Conservation (phyloP, 345 rosid species). For the Eucalyptus rudis region DNA sequence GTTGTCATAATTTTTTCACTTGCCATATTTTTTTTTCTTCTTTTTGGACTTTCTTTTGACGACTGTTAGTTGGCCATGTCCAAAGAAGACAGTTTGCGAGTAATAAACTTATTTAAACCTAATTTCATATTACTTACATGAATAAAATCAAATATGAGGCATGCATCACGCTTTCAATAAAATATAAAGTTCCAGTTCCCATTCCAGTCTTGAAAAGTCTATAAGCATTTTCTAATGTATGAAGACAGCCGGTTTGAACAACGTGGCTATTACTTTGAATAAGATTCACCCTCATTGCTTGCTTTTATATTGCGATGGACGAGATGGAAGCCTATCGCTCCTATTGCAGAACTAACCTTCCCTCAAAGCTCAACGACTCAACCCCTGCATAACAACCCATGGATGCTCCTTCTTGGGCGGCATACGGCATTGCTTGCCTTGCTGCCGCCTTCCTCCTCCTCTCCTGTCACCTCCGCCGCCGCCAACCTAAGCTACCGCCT, state of each 20-base stretch:
- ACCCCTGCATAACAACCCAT: neutral
- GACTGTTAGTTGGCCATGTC: neutral
- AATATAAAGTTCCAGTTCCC: neutral
- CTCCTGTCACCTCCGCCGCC: neutral
- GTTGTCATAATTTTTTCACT: neutral
- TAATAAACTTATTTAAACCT: neutral
- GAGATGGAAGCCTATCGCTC: neutral
- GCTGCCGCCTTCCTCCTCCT: conserved; percentile 13
- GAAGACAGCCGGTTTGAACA: neutral
- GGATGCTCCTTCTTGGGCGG: neutral
- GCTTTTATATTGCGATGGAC: neutral
- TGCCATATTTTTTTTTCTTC: neutral
- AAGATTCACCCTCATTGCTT: neutral
- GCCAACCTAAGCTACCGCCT: conserved; percentile 20
- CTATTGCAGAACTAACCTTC: neutral
- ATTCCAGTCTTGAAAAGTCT: neutral
- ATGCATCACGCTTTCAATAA: neutral
- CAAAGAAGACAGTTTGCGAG: too few relatives aligned
- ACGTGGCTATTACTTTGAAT: neutral
- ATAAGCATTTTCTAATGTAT: neutral
- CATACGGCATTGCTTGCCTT: neutral
- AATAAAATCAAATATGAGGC: neutral
- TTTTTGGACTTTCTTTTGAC: neutral
- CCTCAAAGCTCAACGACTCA: neutral
- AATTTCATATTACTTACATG: neutral